Conservation (phyloP, 495 filamentous ascomycete species). For the Evernia prunastri region DNA sequence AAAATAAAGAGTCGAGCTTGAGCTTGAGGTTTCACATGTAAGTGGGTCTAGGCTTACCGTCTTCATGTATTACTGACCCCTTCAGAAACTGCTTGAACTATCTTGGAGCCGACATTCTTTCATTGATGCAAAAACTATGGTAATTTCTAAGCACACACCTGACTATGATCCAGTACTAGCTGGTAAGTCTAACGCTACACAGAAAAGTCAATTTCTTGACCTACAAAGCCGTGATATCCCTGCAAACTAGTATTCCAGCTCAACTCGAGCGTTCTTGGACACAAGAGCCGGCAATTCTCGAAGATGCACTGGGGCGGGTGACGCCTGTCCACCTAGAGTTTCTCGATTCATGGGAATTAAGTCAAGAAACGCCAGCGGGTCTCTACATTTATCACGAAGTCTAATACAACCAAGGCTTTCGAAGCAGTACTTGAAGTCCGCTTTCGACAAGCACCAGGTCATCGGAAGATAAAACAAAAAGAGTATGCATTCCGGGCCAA, state of each 20-base stretch:
- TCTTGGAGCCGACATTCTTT: conserved; percentile 1
- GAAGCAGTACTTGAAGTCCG: conserved; percentile 4
- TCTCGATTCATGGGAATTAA: conserved; percentile 7
- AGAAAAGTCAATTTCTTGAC: conserved; percentile 13
- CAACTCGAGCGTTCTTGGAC: not conserved
- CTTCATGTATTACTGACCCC: not conserved
- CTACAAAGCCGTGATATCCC: conserved; percentile 5
- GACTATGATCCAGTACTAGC: not conserved
- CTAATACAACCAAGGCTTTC: conserved; percentile 9
- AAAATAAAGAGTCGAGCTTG: not conserved
- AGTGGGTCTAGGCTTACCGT: not conserved
- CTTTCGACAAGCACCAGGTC: conserved; percentile 4
- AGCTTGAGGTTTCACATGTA: conserved; percentile 1
- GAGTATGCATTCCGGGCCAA: conserved; percentile 1
- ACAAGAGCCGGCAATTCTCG: conserved; percentile 4
- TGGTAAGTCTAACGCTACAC: not conserved
- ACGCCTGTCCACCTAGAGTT: not conserved
- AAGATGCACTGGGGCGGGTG: not conserved
- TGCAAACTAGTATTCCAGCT: conserved; percentile 2
- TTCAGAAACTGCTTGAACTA: not conserved
- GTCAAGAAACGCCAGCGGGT: not conserved
- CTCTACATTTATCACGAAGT: not conserved
- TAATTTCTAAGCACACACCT: not conserved
- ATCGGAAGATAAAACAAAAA: conserved; percentile 7
- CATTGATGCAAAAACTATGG: conserved; percentile 4